Evolutionary conservation across 108 stramenopile genomes (phyloP).

Genomic region (Nitzschia palea): DNA sequence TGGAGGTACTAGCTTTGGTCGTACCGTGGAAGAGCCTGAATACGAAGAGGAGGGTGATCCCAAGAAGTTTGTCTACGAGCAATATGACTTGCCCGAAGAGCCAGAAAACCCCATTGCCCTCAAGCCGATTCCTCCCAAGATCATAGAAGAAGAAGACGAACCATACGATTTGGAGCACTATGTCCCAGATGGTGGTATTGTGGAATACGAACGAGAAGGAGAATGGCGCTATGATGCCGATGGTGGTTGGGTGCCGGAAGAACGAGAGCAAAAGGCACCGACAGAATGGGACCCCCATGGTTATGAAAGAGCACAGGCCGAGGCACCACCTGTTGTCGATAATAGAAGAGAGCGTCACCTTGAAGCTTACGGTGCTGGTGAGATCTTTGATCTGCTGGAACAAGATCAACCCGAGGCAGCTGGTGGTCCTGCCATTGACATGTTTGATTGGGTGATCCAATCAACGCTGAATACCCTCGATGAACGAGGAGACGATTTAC

Average conservation of each 20-base stretch:
- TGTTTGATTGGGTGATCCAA: constrained; percentile 48
- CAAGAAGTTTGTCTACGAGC: constrained; percentile 24
- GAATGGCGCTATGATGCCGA: constrained; percentile 34
- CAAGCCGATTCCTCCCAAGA: constrained; percentile 21
- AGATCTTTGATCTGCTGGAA: constrained; percentile 33
- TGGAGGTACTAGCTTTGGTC: constrained; percentile 24
- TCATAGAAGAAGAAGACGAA: constrained; percentile 29
- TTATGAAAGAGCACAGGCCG: constrained; percentile 26
- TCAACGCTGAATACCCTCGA: constrained; percentile 44
- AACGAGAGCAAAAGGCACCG: constrained; percentile 19
- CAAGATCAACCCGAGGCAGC: constrained; percentile 20
- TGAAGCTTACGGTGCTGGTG: constrained; percentile 28
- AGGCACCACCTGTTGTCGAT: constrained; percentile 9
- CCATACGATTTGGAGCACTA: constrained; percentile 40
- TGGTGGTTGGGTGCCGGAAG: constrained; percentile 22
- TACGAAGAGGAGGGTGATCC: constrained; percentile 39
- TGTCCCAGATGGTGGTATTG: constrained; percentile 38
- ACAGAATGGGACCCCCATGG: constrained; percentile 22
- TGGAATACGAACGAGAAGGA: constrained; percentile 33
- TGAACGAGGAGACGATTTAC: constrained; percentile 34
- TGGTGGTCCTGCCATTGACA: constrained; percentile 15
- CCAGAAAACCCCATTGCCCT: constrained; percentile 28
- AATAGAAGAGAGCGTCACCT: constrained; percentile 23
- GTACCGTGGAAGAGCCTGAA: constrained; percentile 37
- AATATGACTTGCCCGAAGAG: constrained; percentile 23